A percentile compares a stretch with the other conserved stretches of the same genome.
Conservation (phyloP, 176 grass and related monocot species). For the Eleusine indica region DNA sequence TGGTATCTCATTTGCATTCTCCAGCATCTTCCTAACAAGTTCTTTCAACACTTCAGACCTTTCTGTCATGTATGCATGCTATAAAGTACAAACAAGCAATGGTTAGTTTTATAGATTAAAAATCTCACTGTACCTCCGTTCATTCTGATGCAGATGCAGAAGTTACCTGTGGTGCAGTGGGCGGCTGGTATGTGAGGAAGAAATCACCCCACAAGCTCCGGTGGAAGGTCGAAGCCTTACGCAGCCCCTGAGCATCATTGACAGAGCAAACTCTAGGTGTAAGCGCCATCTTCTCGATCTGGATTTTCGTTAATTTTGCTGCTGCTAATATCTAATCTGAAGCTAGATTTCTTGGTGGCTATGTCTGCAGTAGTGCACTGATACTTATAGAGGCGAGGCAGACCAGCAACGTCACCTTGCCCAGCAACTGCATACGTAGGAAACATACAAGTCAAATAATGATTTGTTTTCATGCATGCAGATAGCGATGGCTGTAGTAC, state of each 20-base stretch:
- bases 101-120: neutral
- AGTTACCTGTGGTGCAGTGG: conserved; percentile 39
- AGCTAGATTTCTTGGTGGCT: neutral
- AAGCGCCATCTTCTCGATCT: conserved; percentile 17
- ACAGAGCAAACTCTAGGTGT: neutral
- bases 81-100: neutral
- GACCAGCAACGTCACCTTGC: neutral
- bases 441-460: conserved; percentile 15
- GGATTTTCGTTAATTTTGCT: neutral
- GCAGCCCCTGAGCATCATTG: neutral
- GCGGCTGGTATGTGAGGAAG: conserved; percentile 33
- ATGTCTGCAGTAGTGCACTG: neutral
- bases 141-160: neutral
- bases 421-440: neutral
- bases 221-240: conserved; percentile 25
- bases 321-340: neutral
- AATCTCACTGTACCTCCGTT: neutral
- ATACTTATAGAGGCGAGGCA: neutral
- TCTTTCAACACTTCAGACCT: conserved; percentile 23
- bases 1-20: neutral
- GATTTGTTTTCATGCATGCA: neutral
- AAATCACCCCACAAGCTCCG: conserved; percentile 46
- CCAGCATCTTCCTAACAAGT: conserved; percentile 19
- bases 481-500: no score
- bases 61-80: conserved; percentile 29